Evolutionary conservation across 176 grass and related monocot genomes (phyloP), one percentile per base, ranked within the genome.

Genomic region (Musa schizocarpa): DNA sequence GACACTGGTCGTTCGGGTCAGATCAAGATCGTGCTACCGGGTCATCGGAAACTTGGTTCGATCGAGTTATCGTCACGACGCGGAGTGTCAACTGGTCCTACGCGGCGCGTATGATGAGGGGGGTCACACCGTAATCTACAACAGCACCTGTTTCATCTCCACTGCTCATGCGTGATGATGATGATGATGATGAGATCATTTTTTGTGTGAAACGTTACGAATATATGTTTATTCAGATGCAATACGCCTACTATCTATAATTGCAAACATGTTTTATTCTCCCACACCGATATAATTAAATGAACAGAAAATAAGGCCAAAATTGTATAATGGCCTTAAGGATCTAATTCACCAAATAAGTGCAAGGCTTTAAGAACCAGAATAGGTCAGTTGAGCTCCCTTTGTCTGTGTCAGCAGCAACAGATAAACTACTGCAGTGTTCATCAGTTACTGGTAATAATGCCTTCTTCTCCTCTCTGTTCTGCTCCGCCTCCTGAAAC

Each of bases 291-390:
- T 50, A 70, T 11, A 70, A 70, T 70, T 70, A 48, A 51, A 70
- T 22, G 25, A 52, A 70, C 2, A 5, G 21, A 49, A 25, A 70
- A 21, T n/a, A 16, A 16, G 10, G 27, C 23, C 19, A 50, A 51
- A 50, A 70, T 14, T 9, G 51, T n/a, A 25, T 2, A 49, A 19
- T 6, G 34, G 34, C 8, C 14, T 2, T 16, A 34, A 34, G 29
- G 29, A 26, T 54, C 68, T 92, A 99, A 26, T 99, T 85, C 61
- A 85, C 81, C 59, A 87, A 76, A 71, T 81, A 91, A 78, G 84
- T 84, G 73, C 95, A 99, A 53, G 95, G 95, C 84, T 99, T 99
- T 78, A 99, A 83, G 81, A 99, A 92, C 90, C 95, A 99, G 83
- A 94, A 90, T 78, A 99, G 80, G 76, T 90, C 82, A 76, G 82